A percentile compares a stretch with the other conserved stretches of the same genome.
Evolutionary conservation across 352 stramenopile species (phyloP).

Genomic region (Phytophthora idaei): DNA sequence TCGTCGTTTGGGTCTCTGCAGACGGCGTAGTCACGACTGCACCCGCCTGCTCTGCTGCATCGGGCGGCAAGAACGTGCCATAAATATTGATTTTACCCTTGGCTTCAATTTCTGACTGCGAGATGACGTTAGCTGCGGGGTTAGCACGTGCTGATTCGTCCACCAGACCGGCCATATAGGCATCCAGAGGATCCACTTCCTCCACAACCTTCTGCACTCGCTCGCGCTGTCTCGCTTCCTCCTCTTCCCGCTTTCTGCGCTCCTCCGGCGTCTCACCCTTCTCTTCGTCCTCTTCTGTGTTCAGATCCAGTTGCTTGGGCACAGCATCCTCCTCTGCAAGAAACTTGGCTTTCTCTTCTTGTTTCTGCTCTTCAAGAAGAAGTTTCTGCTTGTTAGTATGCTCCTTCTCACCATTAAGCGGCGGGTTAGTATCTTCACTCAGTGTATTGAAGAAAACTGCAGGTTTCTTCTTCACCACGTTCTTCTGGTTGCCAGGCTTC

Average conservation of each 20-base stretch:
- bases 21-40: not conserved
- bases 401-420: conserved; percentile 36
- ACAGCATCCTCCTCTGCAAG: conserved; percentile 74
- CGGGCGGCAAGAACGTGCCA: conserved; percentile 76
- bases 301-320: conserved; percentile 64
- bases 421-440: conserved; percentile 12
- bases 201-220: conserved; percentile 77
- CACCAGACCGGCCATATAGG: conserved; percentile 86
- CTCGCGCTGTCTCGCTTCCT: conserved; percentile 54
- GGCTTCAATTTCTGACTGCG: conserved; percentile 80
- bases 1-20: conserved; percentile 1
- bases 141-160: conserved; percentile 74
- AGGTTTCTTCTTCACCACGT: conserved; percentile 25
- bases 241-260: conserved; percentile 51
- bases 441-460: conserved; percentile 31
- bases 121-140: conserved; percentile 83
- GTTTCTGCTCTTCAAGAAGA: conserved; percentile 38
- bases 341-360: conserved; percentile 67
- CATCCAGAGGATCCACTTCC: conserved; percentile 84
- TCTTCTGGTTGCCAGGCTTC: conserved; percentile 45
- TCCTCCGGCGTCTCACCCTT: conserved; percentile 65
- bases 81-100: conserved; percentile 87
- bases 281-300: conserved; percentile 67
- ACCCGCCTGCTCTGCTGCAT: conserved; percentile 24
- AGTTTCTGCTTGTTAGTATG: conserved; percentile 56